A percentile compares a stretch with the other conserved stretches of the same genome.
phyloP scores from a whole-genome alignment of 441 rosid genomes.

The Raphanus hybrid region DNA sequence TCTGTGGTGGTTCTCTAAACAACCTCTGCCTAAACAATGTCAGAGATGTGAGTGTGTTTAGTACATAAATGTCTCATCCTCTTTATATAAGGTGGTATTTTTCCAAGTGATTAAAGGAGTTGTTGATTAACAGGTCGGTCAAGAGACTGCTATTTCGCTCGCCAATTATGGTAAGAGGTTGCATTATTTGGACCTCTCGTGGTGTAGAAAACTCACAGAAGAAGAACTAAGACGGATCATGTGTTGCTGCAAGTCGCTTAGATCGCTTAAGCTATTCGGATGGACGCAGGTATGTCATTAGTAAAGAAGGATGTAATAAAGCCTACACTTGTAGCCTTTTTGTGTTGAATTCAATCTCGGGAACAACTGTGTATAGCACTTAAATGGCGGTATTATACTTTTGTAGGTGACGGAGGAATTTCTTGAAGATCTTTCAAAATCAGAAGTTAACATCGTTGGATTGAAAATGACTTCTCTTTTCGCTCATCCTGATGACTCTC shows the following conservation, averaged over 20 bases:
- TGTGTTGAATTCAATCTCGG: not conserved
- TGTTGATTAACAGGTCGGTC: conserved; percentile 48
- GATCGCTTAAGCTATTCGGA: conserved; percentile 55
- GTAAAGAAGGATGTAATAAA: conserved; percentile 5
- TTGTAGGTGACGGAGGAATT: conserved; percentile 21
- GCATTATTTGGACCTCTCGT: conserved; percentile 53
- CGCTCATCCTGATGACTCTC: conserved; percentile 35
- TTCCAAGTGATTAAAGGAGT: conserved; percentile 13
- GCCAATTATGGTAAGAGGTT: conserved; percentile 47
- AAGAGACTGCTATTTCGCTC: conserved; percentile 52
- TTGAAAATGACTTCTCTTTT: conserved; percentile 42
- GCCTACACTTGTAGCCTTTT: conserved; percentile 16
- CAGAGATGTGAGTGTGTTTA: conserved; percentile 41
- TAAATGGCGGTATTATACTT: not conserved
- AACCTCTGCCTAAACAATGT: conserved; percentile 49
- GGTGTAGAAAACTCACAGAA: conserved; percentile 56
- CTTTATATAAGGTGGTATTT: conserved; percentile 18
- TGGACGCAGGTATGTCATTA: conserved; percentile 52
- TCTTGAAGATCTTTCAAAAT: conserved; percentile 48
- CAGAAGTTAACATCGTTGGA: conserved; percentile 51
- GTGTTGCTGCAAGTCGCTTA: conserved; percentile 49
- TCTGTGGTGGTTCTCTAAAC: conserved; percentile 45
- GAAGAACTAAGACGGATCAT: conserved; percentile 53
- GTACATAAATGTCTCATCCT: conserved; percentile 17
- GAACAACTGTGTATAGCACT: conserved; percentile 10